These are phyloP conservation scores for Fusarium verrucosum DNA, from an alignment of 2,329 filamentous ascomycete genomes.

Conservation along the genomic window DNA sequence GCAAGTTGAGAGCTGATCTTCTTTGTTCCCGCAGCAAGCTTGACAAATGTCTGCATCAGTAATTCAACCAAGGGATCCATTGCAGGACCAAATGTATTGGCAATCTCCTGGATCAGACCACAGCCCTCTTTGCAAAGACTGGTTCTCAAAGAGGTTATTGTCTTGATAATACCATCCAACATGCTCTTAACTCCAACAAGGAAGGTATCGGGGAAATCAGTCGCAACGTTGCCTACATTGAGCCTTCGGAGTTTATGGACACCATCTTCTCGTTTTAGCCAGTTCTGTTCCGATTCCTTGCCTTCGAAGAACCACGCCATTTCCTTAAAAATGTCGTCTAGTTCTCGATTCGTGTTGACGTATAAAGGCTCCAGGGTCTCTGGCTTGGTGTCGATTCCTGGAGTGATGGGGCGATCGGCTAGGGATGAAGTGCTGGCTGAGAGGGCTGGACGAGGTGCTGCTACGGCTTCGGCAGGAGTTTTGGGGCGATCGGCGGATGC, in stretches of 20 bases:
- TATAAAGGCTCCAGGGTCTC: constrained; percentile 82
- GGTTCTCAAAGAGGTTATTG: constrained; percentile 82
- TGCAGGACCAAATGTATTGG: constrained; percentile 75
- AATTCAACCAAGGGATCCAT: constrained; percentile 92
- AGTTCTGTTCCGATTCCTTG: constrained; percentile 89
- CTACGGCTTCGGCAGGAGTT: constrained; percentile 49
- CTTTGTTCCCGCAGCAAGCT: constrained; percentile 88
- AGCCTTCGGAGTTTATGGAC: constrained; percentile 79
- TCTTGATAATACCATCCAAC: constrained; percentile 89
- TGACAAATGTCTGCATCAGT: constrained; percentile 87
- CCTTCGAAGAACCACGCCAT: constrained; percentile 88
- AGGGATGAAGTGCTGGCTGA: constrained; percentile 62
- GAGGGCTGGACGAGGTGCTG: constrained; percentile 56
- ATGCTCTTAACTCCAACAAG: constrained; percentile 75
- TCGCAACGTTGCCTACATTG: constrained; percentile 82
- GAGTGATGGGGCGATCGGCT: constrained; percentile 66
- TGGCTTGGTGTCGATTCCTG: constrained; percentile 69
- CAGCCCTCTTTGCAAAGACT: constrained; percentile 91
- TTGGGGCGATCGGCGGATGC: constrained; percentile 55
- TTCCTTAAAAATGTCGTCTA: constrained; percentile 86
- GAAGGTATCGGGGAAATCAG: constrained; percentile 78
- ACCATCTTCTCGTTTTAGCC: constrained; percentile 85
- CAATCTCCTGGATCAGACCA: constrained; percentile 84
- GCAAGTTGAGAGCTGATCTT: constrained; percentile 90
- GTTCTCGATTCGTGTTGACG: constrained; percentile 82